Percentiles rank a stretch among this genome's conserved stretches.
These are phyloP conservation scores for Sporothrix inflata DNA, from an alignment of 2,329 filamentous ascomycete genomes.

Conservation along the genomic window DNA sequence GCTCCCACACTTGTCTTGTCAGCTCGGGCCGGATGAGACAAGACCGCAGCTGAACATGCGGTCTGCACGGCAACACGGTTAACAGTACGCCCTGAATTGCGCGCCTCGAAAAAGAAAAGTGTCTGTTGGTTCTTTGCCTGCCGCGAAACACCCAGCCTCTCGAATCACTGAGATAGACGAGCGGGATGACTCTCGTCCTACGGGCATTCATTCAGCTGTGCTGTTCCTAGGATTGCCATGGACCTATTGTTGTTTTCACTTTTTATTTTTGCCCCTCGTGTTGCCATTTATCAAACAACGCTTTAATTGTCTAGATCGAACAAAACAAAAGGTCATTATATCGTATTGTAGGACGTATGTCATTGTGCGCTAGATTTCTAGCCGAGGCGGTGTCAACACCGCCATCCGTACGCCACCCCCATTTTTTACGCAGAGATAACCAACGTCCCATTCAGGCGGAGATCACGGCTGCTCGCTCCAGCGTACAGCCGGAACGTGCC, in stretches of 20 bases:
- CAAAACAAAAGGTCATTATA: background rate
- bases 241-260: background rate
- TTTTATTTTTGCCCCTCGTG: background rate
- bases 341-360: background rate
- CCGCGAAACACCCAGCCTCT: background rate
- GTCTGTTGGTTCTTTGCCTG: slow-evolving; percentile 2
- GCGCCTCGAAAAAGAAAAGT: background rate
- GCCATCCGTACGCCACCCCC: background rate
- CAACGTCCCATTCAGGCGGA: slow-evolving; percentile 43
- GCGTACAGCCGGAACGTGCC: slow-evolving; percentile 46
- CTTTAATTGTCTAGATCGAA: too few relatives aligned
- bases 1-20: background rate
- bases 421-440: background rate
- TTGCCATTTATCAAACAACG: background rate
- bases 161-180: background rate
- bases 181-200: background rate
- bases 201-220: background rate
- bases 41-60: background rate
- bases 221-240: too few relatives aligned
- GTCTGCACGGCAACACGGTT: background rate
- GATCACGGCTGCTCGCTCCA: slow-evolving; percentile 48
- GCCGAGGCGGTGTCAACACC: background rate
- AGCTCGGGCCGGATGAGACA: background rate
- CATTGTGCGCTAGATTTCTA: background rate
- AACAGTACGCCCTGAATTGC: background rate